These are phyloP conservation scores for Fusarium clavum DNA, from an alignment of 2,329 filamentous ascomycete species.

Conservation along the genomic window DNA sequence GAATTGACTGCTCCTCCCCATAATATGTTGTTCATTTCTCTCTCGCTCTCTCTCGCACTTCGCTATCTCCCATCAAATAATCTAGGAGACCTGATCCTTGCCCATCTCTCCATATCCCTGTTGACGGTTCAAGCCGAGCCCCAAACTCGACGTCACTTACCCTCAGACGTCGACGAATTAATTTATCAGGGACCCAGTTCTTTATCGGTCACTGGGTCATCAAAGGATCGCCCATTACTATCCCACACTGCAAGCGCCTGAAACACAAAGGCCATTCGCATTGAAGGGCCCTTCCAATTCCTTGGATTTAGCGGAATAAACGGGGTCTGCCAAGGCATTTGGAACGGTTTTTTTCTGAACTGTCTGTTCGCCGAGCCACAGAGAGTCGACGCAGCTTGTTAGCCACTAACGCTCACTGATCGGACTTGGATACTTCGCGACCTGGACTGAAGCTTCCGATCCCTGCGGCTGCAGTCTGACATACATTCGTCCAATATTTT, in stretches of 20 bases:
- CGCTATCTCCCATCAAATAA: conserved; percentile 6
- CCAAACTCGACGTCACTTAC: conserved; percentile 37
- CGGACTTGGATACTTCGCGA: not conserved
- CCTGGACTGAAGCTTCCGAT: conserved; percentile 13
- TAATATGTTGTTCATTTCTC: conserved; percentile 13
- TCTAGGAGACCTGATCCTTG: conserved; percentile 4
- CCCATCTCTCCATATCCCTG: conserved; percentile 11
- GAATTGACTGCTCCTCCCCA: conserved; percentile 1
- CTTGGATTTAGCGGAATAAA: conserved; percentile 18
- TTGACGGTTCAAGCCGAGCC: conserved; percentile 34
- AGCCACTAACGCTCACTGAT: conserved; percentile 19
- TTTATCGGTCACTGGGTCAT: conserved; percentile 31
- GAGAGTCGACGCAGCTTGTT: conserved; percentile 31
- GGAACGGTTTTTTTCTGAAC: not conserved
- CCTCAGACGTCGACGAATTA: conserved; percentile 8
- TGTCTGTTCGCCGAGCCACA: conserved; percentile 30
- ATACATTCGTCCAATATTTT: conserved; percentile 32
- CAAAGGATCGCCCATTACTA: conserved; percentile 25
- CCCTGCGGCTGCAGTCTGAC: conserved; percentile 34
- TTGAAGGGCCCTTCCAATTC: conserved; percentile 11
- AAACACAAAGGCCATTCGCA: conserved; percentile 31
- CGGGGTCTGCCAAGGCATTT: conserved; percentile 28
- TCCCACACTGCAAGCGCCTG: conserved; percentile 24
- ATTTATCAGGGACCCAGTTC: conserved; percentile 6
- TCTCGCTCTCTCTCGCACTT: conserved; percentile 6